Base-by-base conservation (phyloP, 2,329 filamentous ascomycete species). In the Colletotrichum higginsianum region DNA sequence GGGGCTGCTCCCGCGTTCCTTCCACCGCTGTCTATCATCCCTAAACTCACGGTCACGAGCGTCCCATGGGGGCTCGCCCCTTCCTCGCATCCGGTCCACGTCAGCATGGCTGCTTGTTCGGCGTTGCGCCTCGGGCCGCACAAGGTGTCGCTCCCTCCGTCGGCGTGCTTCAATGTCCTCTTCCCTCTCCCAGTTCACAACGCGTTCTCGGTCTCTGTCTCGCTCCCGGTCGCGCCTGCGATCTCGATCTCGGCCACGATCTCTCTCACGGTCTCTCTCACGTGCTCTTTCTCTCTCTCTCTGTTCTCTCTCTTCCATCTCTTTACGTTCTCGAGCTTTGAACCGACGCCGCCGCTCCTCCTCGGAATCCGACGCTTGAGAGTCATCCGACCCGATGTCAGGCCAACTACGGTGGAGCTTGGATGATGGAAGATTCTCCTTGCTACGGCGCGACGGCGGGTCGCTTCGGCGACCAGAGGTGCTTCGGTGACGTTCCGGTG, bases 61-160 rank as follows among this genome's bases (percentile, higher is more conserved):
- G 35, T 74, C 71, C 73, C 73, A 74, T 26, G 53, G 40, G 9
- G 53, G 46, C 47, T 72, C 69, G 18, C 47, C 56, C 21, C 66
- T 52, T 18, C 72, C 72, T 18, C 71, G 63, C 71, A 74, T 69
- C 9, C 85, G 80, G 71, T 87, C 86, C 44, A 84, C 79, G 71
- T 88, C 86, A 30, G 85, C 84, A 71, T 87, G 86, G 74, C 86
- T 87, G 77, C 86, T 87, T 3, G 86, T 85, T 55, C 86, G 79
- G 57, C 85, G 80, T 38, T 83, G 78, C 16, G 79, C 75, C 1
- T 84, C 84, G 1, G 84, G 81, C n/a, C 84, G 80, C 40, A 81
- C 77, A 15, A 82, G 75, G 73, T 84, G 75, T 15, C 73, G 72
- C 9, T 81, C 80, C 55, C 81, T 79, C 61, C 79, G 75, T 46